Conservation (phyloP, 345 rosid species). For the Sonneratia alba region DNA sequence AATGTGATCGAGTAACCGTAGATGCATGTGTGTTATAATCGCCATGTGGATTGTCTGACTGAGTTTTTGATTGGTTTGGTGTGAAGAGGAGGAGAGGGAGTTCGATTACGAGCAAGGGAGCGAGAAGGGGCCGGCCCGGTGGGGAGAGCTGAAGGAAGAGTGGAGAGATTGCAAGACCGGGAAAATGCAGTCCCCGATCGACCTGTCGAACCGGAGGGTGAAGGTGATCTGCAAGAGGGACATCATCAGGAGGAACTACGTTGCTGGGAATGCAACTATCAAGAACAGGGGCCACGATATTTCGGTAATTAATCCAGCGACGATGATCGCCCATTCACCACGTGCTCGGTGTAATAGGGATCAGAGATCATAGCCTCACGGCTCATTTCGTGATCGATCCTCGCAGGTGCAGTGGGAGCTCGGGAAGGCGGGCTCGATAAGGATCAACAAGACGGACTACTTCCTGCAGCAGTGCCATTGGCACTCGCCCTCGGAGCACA, state of each 20-base stretch:
- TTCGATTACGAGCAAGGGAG: slow-evolving; percentile 35
- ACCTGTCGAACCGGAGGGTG: slow-evolving; percentile 18
- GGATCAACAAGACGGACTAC: slow-evolving; percentile 36
- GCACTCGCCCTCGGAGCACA: slow-evolving; percentile 81
- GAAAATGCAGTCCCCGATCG: slow-evolving; percentile 31
- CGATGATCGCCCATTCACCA: no score
- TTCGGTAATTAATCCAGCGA: slow-evolving; percentile 18
- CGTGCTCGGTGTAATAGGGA: not conserved
- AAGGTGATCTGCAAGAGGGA: slow-evolving; percentile 10
- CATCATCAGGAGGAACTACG: slow-evolving; percentile 20
- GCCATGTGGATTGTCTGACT: not conserved
- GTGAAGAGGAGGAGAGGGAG: slow-evolving; percentile 27
- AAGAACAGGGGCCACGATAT: slow-evolving; percentile 58
- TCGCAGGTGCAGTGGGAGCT: slow-evolving; percentile 45
- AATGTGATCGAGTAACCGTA: not conserved
- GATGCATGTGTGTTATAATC: not conserved
- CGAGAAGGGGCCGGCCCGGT: slow-evolving; percentile 37
- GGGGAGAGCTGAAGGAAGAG: slow-evolving; percentile 39
- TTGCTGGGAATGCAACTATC: slow-evolving; percentile 24
- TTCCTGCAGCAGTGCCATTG: slow-evolving; percentile 62
- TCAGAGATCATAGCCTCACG: not conserved
- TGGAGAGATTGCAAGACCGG: slow-evolving; percentile 33
- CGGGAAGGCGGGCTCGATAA: slow-evolving; percentile 31
- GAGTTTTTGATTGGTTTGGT: not conserved
- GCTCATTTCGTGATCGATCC: not conserved